Evolutionary conservation across 371 early-diverging fungal genomes (phyloP).

Genomic region (Nosema muscidifuracis): DNA sequence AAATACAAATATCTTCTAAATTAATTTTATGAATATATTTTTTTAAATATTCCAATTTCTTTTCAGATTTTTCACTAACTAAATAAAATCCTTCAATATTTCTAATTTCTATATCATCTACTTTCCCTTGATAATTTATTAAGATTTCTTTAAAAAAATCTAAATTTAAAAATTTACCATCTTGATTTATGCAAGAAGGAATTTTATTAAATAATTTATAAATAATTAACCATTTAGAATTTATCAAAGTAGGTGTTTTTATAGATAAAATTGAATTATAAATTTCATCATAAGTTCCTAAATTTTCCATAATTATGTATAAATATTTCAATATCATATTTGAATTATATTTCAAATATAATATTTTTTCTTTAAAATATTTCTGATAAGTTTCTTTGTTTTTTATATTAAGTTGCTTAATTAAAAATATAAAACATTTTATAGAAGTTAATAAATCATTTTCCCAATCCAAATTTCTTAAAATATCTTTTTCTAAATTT

Average conservation of each 20-base stretch:
- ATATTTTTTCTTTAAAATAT: slow-evolving; percentile 3
- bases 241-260: background rate
- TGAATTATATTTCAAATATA: slow-evolving; percentile 10
- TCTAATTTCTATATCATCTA: slow-evolving; percentile 5
- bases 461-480: slow-evolving; percentile 11
- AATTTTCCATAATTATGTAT: background rate
- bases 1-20: slow-evolving; percentile 8
- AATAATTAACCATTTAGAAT: slow-evolving; percentile 13
- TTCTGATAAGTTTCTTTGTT: background rate
- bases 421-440: background rate
- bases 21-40: background rate
- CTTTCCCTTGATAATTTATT: too few species aligned
- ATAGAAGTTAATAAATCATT: background rate
- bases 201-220: slow-evolving; percentile 5
- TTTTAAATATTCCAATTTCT: background rate
- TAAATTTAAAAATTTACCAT: slow-evolving; percentile 12
- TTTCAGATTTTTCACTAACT: background rate
- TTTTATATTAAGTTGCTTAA: slow-evolving; percentile 3
- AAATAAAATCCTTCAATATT: slow-evolving; percentile 8
- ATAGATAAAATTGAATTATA: slow-evolving; percentile 7
- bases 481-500: slow-evolving; percentile 12
- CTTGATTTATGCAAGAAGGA: slow-evolving; percentile 2
- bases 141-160: slow-evolving; percentile 1
- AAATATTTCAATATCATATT: slow-evolving; percentile 7
- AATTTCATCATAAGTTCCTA: background rate